These are phyloP conservation scores for Anthostomella pinea DNA, from an alignment of 2,329 filamentous ascomycete genomes.

Conservation along the genomic window DNA sequence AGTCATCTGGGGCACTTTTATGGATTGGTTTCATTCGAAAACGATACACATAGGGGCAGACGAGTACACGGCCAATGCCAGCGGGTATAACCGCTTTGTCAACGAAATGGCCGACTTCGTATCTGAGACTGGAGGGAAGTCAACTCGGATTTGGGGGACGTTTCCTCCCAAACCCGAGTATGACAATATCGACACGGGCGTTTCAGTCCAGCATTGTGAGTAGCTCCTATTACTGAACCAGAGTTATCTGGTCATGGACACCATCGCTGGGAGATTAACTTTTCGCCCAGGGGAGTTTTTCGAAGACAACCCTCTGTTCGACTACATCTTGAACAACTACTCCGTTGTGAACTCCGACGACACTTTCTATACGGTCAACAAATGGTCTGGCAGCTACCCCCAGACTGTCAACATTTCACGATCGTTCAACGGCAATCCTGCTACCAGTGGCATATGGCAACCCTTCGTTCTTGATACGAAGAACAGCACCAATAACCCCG, in stretches of 20 bases:
- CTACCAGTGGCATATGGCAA: conserved; percentile 40
- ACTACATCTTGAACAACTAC: conserved; percentile 44
- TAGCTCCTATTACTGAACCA: too few relatives aligned
- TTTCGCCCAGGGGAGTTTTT: conserved; percentile 43
- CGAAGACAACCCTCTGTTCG: conserved; percentile 47
- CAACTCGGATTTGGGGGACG: conserved; percentile 55
- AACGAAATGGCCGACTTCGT: conserved; percentile 50
- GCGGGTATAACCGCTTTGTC: conserved; percentile 52
- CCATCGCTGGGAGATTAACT: conserved; percentile 2
- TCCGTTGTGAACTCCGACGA: conserved; percentile 53
- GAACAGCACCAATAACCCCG: conserved; percentile 47
- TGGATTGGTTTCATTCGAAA: conserved; percentile 55
- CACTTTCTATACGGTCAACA: conserved; percentile 49
- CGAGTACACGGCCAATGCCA: conserved; percentile 46
- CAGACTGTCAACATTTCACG: conserved; percentile 44
- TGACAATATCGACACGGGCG: conserved; percentile 39
- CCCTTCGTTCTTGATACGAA: conserved; percentile 49
- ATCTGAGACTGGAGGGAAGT: conserved; percentile 37
- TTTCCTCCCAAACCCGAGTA: conserved; percentile 42
- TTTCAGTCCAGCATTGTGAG: conserved; percentile 51
- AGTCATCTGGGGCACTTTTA: conserved; percentile 49
- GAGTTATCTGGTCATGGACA: too few relatives aligned
- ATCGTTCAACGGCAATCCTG: conserved; percentile 44
- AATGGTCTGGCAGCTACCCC: conserved; percentile 45
- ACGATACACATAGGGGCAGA: conserved; percentile 56